Conservation (phyloP, 169 alveolate genomes). For the Plasmodium sp. region DNA sequence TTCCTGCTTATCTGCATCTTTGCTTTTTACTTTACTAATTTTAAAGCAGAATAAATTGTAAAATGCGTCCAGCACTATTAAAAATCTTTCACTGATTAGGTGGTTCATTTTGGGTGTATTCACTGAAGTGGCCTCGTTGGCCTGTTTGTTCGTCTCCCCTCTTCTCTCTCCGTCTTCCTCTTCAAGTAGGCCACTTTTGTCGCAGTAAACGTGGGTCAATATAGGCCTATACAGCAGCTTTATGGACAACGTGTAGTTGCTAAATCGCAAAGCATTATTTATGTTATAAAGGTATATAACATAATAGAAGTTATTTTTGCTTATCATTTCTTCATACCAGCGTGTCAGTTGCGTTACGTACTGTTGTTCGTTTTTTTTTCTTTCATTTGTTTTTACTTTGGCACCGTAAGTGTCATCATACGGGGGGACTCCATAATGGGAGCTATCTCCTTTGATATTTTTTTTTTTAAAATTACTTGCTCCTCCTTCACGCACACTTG, state of each 20-base stretch:
- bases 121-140: neutral
- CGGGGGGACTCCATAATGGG: neutral
- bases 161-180: neutral
- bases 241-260: conserved; percentile 51
- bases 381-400: neutral
- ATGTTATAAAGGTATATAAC: conserved; percentile 53
- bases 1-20: neutral
- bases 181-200: neutral
- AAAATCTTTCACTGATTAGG: neutral
- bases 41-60: conserved; percentile 71
- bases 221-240: conserved; percentile 70
- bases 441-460: neutral
- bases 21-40: conserved; percentile 16
- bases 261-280: conserved; percentile 29
- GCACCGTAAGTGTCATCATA: neutral
- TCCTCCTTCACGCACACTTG: neutral
- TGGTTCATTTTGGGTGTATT: neutral
- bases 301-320: conserved; percentile 59
- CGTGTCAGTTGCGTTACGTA: neutral
- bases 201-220: conserved; percentile 58
- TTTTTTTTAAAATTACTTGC: neutral
- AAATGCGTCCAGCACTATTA: conserved; percentile 68
- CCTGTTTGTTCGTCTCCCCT: neutral
- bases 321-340: conserved; percentile 45
- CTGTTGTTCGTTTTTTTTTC: neutral